Percentiles rank a stretch among this genome's conserved stretches.
Conservation (phyloP, 1,139 yeast genomes). For the Geotrichum histeridarum region DNA sequence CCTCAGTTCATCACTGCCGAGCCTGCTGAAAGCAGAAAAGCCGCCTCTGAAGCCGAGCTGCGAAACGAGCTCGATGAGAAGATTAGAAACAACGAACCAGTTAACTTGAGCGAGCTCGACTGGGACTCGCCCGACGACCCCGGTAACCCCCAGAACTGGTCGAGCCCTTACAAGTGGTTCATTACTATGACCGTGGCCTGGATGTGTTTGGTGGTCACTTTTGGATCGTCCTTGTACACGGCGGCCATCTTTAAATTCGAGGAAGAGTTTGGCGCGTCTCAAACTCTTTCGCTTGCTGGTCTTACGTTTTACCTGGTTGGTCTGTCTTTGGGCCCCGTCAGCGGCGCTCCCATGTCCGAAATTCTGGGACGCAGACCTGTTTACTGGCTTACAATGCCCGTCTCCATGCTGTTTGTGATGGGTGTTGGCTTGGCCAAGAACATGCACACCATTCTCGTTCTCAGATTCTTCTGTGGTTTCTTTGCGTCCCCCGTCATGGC, state of each 20-base stretch:
- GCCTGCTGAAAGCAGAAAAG: background rate
- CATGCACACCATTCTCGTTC: slow-evolving; percentile 45
- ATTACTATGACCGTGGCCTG: slow-evolving; percentile 42
- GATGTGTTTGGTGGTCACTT: slow-evolving; percentile 42
- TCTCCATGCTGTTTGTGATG: slow-evolving; percentile 54
- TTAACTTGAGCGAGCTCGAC: slow-evolving; percentile 14
- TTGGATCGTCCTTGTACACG: slow-evolving; percentile 43
- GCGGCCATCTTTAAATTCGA: slow-evolving; percentile 44
- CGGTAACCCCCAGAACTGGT: slow-evolving; percentile 33
- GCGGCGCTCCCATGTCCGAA: slow-evolving; percentile 50
- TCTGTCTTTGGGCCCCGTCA: slow-evolving; percentile 49
- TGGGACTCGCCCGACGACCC: slow-evolving; percentile 31
- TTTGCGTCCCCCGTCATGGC: slow-evolving; percentile 81
- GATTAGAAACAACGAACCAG: slow-evolving; percentile 10
- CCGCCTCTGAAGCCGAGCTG: background rate
- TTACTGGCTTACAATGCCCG: slow-evolving; percentile 56
- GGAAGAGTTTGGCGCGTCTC: slow-evolving; percentile 47
- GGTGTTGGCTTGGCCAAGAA: slow-evolving; percentile 48
- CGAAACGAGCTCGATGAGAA: background rate
- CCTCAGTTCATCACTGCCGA: slow-evolving; percentile 2
- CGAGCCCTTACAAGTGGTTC: slow-evolving; percentile 33
- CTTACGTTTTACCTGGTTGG: slow-evolving; percentile 52
- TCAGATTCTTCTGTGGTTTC: slow-evolving; percentile 73
- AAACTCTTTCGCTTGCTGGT: slow-evolving; percentile 60
- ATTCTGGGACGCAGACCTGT: slow-evolving; percentile 54